These are phyloP conservation scores for Cylindrotheca closterium DNA, from an alignment of 108 stramenopile species.

Conservation along the genomic window DNA sequence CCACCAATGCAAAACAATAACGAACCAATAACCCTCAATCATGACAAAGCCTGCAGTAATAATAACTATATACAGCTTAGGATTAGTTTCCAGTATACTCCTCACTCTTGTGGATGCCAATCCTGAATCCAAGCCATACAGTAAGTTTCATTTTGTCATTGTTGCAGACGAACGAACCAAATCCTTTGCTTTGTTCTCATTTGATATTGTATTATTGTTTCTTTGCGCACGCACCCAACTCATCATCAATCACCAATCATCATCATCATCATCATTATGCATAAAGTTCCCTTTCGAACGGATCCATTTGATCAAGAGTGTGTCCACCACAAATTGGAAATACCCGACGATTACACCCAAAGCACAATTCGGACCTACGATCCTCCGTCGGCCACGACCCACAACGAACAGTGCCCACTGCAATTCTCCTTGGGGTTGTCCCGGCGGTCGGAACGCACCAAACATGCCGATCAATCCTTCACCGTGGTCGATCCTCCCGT, in stretches of 20 bases:
- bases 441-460: slow-evolving; percentile 34
- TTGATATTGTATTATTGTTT: no score
- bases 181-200: no score
- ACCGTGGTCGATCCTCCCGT: slow-evolving; percentile 55
- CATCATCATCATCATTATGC: no score
- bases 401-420: slow-evolving; percentile 56
- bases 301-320: slow-evolving; percentile 56
- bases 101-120: slow-evolving; percentile 30
- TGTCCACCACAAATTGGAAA: slow-evolving; percentile 7
- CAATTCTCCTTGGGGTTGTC: slow-evolving; percentile 66
- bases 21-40: no score
- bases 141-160: no score
- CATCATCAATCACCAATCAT: no score
- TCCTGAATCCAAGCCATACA: slow-evolving; percentile 73
- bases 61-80: no score
- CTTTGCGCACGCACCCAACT: no score
- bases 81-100: no score
- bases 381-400: neutral
- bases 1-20: no score
- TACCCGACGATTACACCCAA: neutral
- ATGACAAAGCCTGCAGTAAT: no score
- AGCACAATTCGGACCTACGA: slow-evolving; percentile 10
- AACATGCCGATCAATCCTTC: slow-evolving; percentile 2
- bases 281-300: slow-evolving; percentile 73
- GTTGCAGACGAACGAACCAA: no score